Evolutionary conservation across 108 stramenopile genomes (phyloP).

Genomic region (Pseudonitzschia delicatissima): DNA sequence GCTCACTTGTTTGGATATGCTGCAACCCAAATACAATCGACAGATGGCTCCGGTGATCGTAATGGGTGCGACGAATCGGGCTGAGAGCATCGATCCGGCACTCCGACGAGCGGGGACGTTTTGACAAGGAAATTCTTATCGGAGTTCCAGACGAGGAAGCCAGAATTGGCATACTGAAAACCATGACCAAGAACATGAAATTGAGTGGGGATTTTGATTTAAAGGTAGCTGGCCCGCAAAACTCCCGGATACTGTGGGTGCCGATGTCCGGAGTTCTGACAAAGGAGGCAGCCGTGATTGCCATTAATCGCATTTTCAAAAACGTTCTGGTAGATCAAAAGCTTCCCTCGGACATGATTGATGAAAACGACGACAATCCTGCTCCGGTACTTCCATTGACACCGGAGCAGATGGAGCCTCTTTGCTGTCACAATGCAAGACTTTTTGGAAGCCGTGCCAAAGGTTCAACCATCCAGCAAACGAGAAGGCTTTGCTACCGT

Average conservation of each 20-base stretch:
- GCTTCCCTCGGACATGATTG: constrained; percentile 19
- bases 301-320: constrained; percentile 93
- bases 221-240: no score
- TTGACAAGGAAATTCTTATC: constrained; percentile 95
- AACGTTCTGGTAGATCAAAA: constrained; percentile 39
- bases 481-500: constrained; percentile 99
- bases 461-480: constrained; percentile 96
- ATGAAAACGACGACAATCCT: constrained; percentile 7
- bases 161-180: constrained; percentile 80
- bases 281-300: constrained; percentile 95
- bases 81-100: constrained; percentile 94
- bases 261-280: constrained; percentile 95
- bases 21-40: constrained; percentile 66
- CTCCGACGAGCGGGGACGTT: constrained; percentile 94
- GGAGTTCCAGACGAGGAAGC: constrained; percentile 96
- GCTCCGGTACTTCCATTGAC: constrained; percentile 59
- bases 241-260: constrained; percentile 80
- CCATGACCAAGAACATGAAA: constrained; percentile 84
- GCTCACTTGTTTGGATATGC: constrained; percentile 90
- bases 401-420: constrained; percentile 68
- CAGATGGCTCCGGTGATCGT: constrained; percentile 84
- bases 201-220: constrained; percentile 84
- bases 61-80: constrained; percentile 96
- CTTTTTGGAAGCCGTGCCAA: constrained; percentile 89
- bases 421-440: constrained; percentile 92